These are phyloP conservation scores for Simmondsia chinensis DNA, from an alignment of 148 eudicot genomes.

Conservation along the genomic window DNA sequence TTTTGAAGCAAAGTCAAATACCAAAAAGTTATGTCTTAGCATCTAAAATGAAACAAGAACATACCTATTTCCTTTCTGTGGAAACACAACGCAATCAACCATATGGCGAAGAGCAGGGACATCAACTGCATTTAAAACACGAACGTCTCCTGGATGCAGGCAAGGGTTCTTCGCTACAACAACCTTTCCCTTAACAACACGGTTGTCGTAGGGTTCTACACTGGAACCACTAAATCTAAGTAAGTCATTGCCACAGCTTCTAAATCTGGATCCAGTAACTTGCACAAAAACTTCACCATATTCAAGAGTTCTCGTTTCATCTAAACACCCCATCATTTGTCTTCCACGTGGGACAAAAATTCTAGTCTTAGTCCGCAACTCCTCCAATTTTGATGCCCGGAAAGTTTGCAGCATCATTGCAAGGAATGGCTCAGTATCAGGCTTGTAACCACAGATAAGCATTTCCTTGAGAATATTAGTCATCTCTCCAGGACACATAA, in stretches of 20 bases:
- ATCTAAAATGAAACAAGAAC: no score
- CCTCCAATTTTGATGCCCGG: conserved; percentile 58
- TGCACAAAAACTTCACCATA: conserved; percentile 77
- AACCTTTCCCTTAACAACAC: conserved; percentile 31
- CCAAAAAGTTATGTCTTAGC: background rate
- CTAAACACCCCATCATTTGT: conserved; percentile 72
- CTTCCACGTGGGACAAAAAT: conserved; percentile 49
- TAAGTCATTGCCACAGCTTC: conserved; percentile 30
- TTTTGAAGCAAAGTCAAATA: no score
- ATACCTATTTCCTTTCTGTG: conserved; percentile 54
- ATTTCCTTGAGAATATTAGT: conserved; percentile 54
- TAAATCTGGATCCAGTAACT: conserved; percentile 35
- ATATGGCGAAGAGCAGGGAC: conserved; percentile 56
- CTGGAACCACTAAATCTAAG: conserved; percentile 6
- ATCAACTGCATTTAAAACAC: conserved; percentile 47
- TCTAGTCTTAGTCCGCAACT: conserved; percentile 46
- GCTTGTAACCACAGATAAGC: conserved; percentile 64
- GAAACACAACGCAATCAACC: conserved; percentile 81
- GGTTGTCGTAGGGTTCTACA: conserved; percentile 2
- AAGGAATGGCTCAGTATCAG: conserved; percentile 60
- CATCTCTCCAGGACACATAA: conserved; percentile 72
- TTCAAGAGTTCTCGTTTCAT: conserved; percentile 48
- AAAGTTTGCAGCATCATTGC: conserved; percentile 73
- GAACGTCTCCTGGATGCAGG: conserved; percentile 73
- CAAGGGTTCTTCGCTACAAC: conserved; percentile 82